These are phyloP conservation scores for Larix sibirica DNA, from an alignment of 83 land plant genomes.

Conservation along the genomic window DNA sequence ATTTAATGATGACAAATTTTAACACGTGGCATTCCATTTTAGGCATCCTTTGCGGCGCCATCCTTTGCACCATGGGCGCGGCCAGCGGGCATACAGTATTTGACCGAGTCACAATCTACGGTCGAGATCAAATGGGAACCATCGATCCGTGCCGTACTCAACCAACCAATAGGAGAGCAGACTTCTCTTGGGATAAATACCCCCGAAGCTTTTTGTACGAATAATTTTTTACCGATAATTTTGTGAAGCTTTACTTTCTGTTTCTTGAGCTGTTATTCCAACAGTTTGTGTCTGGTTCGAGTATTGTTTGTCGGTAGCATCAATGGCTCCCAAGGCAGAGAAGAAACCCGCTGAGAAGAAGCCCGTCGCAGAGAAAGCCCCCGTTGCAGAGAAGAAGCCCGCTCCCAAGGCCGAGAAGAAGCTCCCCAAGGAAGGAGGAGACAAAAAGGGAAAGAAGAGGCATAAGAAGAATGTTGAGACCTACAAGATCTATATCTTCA, in stretches of 20 bases:
- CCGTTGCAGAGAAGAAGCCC: constrained; percentile 4
- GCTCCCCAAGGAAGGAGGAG: constrained; percentile 8
- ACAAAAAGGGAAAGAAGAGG: constrained; percentile 18
- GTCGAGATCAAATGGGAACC: neutral
- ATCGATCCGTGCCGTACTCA: neutral
- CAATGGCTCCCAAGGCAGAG: constrained; percentile 9
- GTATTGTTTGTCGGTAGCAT: neutral
- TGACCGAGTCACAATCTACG: too few species aligned
- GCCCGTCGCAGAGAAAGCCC: constrained; percentile 12
- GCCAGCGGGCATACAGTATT: too few species aligned
- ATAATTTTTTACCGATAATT: too few species aligned
- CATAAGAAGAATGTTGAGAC: constrained; percentile 24
- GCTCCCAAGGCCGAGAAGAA: neutral
- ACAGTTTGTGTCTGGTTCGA: neutral
- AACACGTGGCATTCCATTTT: too few species aligned
- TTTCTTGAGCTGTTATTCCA: too few species aligned
- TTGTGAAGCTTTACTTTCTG: too few species aligned
- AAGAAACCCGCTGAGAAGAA: constrained; percentile 21
- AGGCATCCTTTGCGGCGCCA: too few species aligned
- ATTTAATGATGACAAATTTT: too few species aligned
- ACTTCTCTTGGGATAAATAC: neutral
- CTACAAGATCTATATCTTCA: constrained; percentile 60
- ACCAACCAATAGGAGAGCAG: neutral
- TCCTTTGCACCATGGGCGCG: too few species aligned
- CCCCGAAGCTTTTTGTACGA: too few species aligned